These are phyloP conservation scores for Ogataea corticis DNA, from an alignment of 805 yeast genomes.

Conservation along the genomic window DNA sequence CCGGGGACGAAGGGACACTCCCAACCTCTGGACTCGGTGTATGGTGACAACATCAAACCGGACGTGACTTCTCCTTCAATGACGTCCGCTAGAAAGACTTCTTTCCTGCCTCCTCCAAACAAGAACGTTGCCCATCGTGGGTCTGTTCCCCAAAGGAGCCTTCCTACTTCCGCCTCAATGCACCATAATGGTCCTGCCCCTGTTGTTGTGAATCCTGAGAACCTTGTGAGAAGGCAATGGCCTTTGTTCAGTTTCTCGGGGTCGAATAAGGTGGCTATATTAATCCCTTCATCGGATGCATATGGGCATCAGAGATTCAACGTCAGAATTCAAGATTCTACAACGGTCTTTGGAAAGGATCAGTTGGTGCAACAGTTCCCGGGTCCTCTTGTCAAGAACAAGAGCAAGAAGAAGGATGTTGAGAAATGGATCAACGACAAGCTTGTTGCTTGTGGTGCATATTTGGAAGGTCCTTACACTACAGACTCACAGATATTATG, in stretches of 20 bases:
- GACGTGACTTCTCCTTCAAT: constrained; percentile 18
- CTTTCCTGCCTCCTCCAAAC: constrained; percentile 20
- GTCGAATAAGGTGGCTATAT: constrained; percentile 44
- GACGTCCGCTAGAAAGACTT: constrained; percentile 13
- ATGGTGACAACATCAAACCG: constrained; percentile 20
- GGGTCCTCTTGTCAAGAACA: constrained; percentile 62
- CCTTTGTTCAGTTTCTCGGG: constrained; percentile 73
- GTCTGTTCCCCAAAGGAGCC: not conserved
- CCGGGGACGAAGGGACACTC: constrained; percentile 7
- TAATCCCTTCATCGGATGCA: constrained; percentile 44
- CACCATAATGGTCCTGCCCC: constrained; percentile 35
- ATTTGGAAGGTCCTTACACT: constrained; percentile 16
- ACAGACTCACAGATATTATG: constrained; percentile 28
- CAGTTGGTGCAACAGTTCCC: constrained; percentile 61
- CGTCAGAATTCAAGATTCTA: constrained; percentile 40
- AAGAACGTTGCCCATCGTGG: constrained; percentile 7
- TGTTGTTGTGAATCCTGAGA: constrained; percentile 50
- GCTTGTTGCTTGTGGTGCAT: constrained; percentile 21
- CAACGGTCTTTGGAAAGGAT: constrained; percentile 37
- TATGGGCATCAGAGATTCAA: constrained; percentile 33
- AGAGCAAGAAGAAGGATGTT: constrained; percentile 63
- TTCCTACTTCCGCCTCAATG: constrained; percentile 7
- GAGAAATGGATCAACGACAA: constrained; percentile 63
- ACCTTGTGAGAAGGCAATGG: constrained; percentile 61
- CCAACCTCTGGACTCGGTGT: constrained; percentile 21